These are phyloP conservation scores for Musa acuminata DNA, from an alignment of 176 grass and related monocot species.

Conservation along the genomic window DNA sequence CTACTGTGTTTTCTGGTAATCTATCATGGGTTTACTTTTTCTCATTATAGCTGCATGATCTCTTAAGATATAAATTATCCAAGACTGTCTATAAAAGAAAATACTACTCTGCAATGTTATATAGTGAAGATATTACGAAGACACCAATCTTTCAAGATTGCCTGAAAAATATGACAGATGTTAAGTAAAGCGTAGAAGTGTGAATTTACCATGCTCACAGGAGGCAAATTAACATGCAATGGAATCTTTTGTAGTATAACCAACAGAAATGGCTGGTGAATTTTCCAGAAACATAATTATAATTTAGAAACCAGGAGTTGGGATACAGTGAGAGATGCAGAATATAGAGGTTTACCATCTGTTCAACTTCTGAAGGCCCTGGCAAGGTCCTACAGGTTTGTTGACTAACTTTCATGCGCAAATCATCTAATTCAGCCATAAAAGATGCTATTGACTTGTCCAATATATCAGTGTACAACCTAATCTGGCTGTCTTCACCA, in stretches of 20 bases:
- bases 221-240: background rate
- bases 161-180: background rate
- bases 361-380: slow-evolving; percentile 74
- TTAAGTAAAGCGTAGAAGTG: background rate
- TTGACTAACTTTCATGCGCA: slow-evolving; percentile 43
- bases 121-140: background rate
- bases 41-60: background rate
- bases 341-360: slow-evolving; percentile 43
- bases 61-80: background rate
- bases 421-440: slow-evolving; percentile 55
- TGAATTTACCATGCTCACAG: background rate
- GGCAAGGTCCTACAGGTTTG: slow-evolving; percentile 35
- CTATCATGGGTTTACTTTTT: background rate
- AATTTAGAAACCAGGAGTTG: background rate
- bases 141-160: background rate
- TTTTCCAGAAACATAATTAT: background rate
- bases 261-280: background rate
- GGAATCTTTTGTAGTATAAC: background rate
- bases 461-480: slow-evolving; percentile 58
- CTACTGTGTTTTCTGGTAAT: background rate
- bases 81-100: background rate
- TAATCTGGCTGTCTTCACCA: slow-evolving; percentile 49
- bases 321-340: too few species aligned
- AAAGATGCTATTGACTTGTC: slow-evolving; percentile 57
- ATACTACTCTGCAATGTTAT: background rate